Evolutionary conservation across 192 early-diverging fungal genomes (phyloP), one percentile per base, ranked within the genome.

Genomic region (Jimgerdemannia flammicorona): DNA sequence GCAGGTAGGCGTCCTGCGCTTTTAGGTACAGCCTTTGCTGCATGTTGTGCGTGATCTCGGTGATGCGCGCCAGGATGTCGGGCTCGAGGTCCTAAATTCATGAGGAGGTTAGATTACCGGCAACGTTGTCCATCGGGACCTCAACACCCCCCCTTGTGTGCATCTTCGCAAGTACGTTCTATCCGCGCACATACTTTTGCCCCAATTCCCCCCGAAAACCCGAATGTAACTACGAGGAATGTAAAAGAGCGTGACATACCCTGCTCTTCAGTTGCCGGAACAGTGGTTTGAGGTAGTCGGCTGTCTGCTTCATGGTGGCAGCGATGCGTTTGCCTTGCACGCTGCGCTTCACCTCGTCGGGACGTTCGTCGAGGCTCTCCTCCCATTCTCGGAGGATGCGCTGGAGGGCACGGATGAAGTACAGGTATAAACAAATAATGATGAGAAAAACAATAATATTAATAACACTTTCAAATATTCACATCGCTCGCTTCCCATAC

Each of bases 1-100:
- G 92, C 69, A 99, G 81, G 78, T 99, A 99, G 2, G 94, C 87
- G 73, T 98, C 95, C 75, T 95, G 96, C 9, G 98, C 98, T 70
- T 92, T 87, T 82, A 95, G 87, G 67, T 99, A 98, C 83, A 96
- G 93, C 64, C 95, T 87, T 54, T 92, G 85, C 70, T 95, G 91
- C 89, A 96, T 92, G 43, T 87, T 77, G n/a, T 89, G 81, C 39
- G 91, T 90, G 76, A 99, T 99, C 81, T 99, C 97, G 9, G 94
- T 89, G 17, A 99, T 86, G n/a, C 93, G 85, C 59, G 91, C 93
- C 69, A 99, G 54, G 8, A 99, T 92, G 81, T 99, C 98, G 0
- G 91, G 87, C 72, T 92, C 90, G 39, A 98, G 67, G 6, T 84
- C 81, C 83, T 84, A 77, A 18, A 66, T 71, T 59, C 29, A 29